These are phyloP conservation scores for Coffea canephora DNA, from an alignment of 257 asterid species.

Conservation along the genomic window DNA sequence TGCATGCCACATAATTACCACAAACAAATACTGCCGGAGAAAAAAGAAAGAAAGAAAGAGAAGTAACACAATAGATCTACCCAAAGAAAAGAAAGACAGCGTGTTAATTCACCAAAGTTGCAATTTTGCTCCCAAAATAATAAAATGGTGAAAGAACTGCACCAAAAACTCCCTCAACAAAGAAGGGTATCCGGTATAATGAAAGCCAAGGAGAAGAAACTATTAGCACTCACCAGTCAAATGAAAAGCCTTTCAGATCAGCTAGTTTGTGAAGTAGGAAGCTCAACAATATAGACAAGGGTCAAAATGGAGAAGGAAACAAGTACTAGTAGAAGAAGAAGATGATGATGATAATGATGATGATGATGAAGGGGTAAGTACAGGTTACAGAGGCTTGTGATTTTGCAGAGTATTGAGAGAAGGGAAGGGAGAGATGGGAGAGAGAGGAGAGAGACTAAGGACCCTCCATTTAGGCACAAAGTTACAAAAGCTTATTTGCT, in stretches of 20 bases:
- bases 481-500: constrained; percentile 41
- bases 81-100: not conserved
- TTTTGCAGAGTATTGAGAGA: constrained; percentile 15
- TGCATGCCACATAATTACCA: not conserved
- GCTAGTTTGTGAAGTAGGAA: not conserved
- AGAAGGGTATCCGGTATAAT: not conserved
- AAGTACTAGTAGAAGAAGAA: not conserved
- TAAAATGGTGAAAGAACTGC: not conserved
- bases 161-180: not conserved
- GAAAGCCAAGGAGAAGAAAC: constrained; percentile 1
- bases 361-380: constrained; percentile 6
- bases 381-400: constrained; percentile 15
- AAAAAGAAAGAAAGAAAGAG: not conserved
- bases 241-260: constrained; percentile 10
- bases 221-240: constrained; percentile 8
- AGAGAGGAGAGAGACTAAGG: constrained; percentile 26
- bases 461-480: constrained; percentile 43
- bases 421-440: constrained; percentile 4
- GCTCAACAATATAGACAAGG: not conserved
- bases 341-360: constrained; percentile 6
- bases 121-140: not conserved
- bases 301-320: not conserved
- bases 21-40: not conserved
- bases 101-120: not conserved
- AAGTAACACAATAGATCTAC: constrained; percentile 13